These are phyloP conservation scores for Ogataea haglerorum DNA, from an alignment of 805 yeast genomes.

Conservation along the genomic window DNA sequence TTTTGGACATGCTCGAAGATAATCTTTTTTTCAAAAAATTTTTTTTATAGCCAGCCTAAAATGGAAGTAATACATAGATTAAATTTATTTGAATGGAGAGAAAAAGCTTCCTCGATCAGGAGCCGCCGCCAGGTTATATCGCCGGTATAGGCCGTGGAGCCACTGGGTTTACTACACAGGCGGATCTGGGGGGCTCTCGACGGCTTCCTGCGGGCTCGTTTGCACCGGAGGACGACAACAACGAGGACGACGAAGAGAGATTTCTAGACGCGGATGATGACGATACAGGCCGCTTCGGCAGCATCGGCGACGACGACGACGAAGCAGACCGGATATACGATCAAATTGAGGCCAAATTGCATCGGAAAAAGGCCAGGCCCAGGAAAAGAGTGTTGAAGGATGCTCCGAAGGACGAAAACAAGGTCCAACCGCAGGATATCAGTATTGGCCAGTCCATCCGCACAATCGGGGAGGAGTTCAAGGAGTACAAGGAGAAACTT, in stretches of 20 bases:
- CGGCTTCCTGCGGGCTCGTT: constrained; percentile 30
- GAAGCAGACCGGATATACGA: constrained; percentile 76
- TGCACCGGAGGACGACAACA: constrained; percentile 24
- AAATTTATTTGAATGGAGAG: constrained; percentile 40
- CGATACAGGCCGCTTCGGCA: constrained; percentile 1
- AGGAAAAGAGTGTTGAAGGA: constrained; percentile 57
- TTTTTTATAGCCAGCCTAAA: constrained; percentile 8
- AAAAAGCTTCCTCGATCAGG: constrained; percentile 70
- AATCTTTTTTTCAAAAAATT: constrained; percentile 8
- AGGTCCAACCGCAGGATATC: constrained; percentile 18
- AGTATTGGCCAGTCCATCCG: constrained; percentile 26
- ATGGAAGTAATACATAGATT: constrained; percentile 8
- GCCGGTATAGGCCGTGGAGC: constrained; percentile 97
- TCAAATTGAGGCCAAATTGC: constrained; percentile 47
- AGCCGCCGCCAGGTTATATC: constrained; percentile 85
- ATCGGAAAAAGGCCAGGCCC: constrained; percentile 58
- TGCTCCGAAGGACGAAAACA: constrained; percentile 23
- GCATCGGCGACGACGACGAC: constrained; percentile 57
- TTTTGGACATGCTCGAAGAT: constrained; percentile 30
- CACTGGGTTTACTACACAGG: constrained; percentile 83
- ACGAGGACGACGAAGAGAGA: constrained; percentile 31
- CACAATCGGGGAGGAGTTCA: constrained; percentile 51
- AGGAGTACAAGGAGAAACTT: constrained; percentile 64
- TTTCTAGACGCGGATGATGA: constrained; percentile 30
- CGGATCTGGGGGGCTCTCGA: constrained; percentile 59